These are phyloP conservation scores for Malus domestica DNA, from an alignment of 306 rosid genomes.

Conservation along the genomic window ASM211411v1 NC_041798.1:5394501-5395000, in stretches of 20 bases:
- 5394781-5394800: constrained; percentile 65
- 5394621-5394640: constrained; percentile 91
- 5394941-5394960: too few relatives aligned
- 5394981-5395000: too few relatives aligned
- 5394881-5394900: neutral
- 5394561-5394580: constrained; percentile 54
- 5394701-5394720: constrained; percentile 57
- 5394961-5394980: too few relatives aligned
- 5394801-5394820: constrained; percentile 78
- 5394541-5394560: constrained; percentile 80
- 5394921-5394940: neutral
- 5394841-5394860: constrained; percentile 79
- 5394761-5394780: constrained; percentile 58
- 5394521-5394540: constrained; percentile 45
- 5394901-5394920: neutral
- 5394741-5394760: constrained; percentile 72
- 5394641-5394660: constrained; percentile 66
- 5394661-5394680: constrained; percentile 91
- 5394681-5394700: constrained; percentile 66
- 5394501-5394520: constrained; percentile 68
- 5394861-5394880: constrained; percentile 42
- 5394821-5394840: constrained; percentile 74
- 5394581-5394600: constrained; percentile 54
- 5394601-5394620: constrained; percentile 78
- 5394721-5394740: constrained; percentile 88